Base-by-base conservation (phyloP, 352 stramenopile genomes). In the Globisporangium heterothallicum region DNA sequence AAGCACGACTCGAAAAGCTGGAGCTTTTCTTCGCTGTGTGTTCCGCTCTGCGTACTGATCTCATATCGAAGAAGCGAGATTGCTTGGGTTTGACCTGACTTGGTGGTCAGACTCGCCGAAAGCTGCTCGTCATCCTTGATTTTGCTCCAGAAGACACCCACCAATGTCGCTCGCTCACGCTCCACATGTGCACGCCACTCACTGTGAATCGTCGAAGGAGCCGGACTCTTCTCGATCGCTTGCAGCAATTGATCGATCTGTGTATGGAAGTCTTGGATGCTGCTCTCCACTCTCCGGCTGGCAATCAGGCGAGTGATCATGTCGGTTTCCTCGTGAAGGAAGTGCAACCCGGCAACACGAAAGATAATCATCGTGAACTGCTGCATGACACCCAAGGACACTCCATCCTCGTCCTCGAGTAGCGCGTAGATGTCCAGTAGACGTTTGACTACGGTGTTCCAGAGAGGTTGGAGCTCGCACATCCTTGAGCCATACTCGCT, bases 241-340 rank as follows among this genome's bases (percentile, higher is more conserved):
- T n/a, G n/a, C n/a, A n/a, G n/a, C n/a, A n/a, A n/a, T 19, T 36
- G 29, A 45, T 53, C 34, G 24, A 53, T 45, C 47, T 53, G 22
- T 16, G 47, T 44, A 10, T 53, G 34, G 32, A 53, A 53, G 13
- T 53, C 47, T 12, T 53, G 34, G 19, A 53, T 36, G 34, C 47
- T 53, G 34, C 4, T 25, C 13, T 14, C 6, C 30, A 53, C n/a
- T 18, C 18, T 7, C 8, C 32, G 16, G 32, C 47, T 53, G 10
- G 44, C 18, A 1, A 38, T 34, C 18, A 53, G 26, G 6, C 34
- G 47, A 1, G n/a, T 53, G 34, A 43, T 36, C 34, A 12, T n/a
- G 12, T 53, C 44, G 6, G 47, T 24, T 9, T 38, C 21, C 12
- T 5, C 30, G 34, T 34, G 44, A n/a, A 42, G 8, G 10, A 45